These are phyloP conservation scores for Trichophyton simii DNA, from an alignment of 2,329 filamentous ascomycete species.

Conservation along the genomic window DNA sequence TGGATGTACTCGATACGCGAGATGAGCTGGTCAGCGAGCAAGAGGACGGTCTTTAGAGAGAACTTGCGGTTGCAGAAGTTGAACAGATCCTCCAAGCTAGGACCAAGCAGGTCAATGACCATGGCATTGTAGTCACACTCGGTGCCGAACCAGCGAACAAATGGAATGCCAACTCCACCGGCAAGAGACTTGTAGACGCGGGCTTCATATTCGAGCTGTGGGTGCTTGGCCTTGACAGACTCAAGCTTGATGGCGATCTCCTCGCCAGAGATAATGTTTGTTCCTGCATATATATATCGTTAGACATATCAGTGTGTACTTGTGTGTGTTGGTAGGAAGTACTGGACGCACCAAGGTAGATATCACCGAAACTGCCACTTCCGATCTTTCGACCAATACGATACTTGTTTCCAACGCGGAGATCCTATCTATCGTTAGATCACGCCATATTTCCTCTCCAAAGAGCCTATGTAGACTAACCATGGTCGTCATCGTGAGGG, in stretches of 20 bases:
- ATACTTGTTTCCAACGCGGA: slow-evolving; percentile 99
- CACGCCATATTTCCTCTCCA: background rate
- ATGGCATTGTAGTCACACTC: slow-evolving; percentile 99
- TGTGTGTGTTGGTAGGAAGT: slow-evolving; percentile 13
- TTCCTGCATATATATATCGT: slow-evolving; percentile 44
- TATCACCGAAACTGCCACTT: slow-evolving; percentile 93
- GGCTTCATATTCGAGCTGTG: slow-evolving; percentile 96
- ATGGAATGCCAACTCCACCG: slow-evolving; percentile 93
- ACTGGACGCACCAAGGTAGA: slow-evolving; percentile 60
- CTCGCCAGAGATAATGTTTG: slow-evolving; percentile 98
- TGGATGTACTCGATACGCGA: slow-evolving; percentile 99
- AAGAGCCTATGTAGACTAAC: slow-evolving; percentile 29
- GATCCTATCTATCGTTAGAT: slow-evolving; percentile 51
- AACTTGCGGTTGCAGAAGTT: slow-evolving; percentile 99
- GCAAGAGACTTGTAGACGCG: slow-evolving; percentile 79
- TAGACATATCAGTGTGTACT: background rate
- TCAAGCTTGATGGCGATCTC: slow-evolving; percentile 99
- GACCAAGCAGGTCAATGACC: slow-evolving; percentile 93
- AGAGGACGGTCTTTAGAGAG: slow-evolving; percentile 92
- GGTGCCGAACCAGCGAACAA: slow-evolving; percentile 98
- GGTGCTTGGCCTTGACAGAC: slow-evolving; percentile 98
- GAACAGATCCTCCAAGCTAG: slow-evolving; percentile 94
- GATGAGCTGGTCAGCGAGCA: slow-evolving; percentile 95
- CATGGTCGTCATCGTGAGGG: slow-evolving; percentile 49
- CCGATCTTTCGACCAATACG: slow-evolving; percentile 98